Conservation (phyloP, 805 yeast genomes). For the Metschnikowia drakensbergensis region DNA sequence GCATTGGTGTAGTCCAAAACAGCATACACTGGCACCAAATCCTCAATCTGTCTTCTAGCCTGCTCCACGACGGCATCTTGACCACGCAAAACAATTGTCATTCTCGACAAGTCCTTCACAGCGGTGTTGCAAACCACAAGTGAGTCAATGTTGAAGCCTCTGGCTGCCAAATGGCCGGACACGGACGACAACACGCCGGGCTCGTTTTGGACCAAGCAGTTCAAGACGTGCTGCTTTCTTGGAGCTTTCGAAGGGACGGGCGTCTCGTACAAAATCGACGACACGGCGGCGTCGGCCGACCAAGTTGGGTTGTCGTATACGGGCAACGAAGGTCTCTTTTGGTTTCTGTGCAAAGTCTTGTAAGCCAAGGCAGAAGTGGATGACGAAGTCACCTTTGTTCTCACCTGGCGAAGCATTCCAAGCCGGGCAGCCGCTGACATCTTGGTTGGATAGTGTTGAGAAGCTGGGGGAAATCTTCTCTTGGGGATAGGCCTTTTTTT, state of each 20-base stretch:
- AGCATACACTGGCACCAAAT: conserved; percentile 96
- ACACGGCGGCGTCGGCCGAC: conserved; percentile 96
- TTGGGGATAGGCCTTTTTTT: conserved; percentile 1
- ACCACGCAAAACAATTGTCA: conserved; percentile 93
- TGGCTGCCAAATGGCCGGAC: conserved; percentile 93
- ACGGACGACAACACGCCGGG: conserved; percentile 95
- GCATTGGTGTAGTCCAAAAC: conserved; percentile 91
- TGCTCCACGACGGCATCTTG: conserved; percentile 96
- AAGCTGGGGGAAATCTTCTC: not conserved
- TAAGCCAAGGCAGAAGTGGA: conserved; percentile 94
- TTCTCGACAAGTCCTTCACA: conserved; percentile 89
- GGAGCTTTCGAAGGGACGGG: conserved; percentile 63
- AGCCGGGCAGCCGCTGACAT: conserved; percentile 4
- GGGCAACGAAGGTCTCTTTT: conserved; percentile 85
- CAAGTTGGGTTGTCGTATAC: conserved; percentile 89
- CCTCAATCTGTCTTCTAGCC: conserved; percentile 97
- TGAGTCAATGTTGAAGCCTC: conserved; percentile 98
- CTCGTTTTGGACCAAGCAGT: conserved; percentile 96
- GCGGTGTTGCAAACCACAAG: conserved; percentile 95
- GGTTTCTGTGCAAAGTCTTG: conserved; percentile 84
- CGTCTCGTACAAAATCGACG: conserved; percentile 91
- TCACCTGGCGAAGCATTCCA: conserved; percentile 14
- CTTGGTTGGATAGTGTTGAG: not conserved
- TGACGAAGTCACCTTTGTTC: conserved; percentile 37
- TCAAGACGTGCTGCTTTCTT: conserved; percentile 80